A percentile compares a stretch with the other conserved stretches of the same genome.
Evolutionary conservation across 2,329 filamentous ascomycete species (phyloP).

Genomic region (Colletotrichum orchidophilum): DNA sequence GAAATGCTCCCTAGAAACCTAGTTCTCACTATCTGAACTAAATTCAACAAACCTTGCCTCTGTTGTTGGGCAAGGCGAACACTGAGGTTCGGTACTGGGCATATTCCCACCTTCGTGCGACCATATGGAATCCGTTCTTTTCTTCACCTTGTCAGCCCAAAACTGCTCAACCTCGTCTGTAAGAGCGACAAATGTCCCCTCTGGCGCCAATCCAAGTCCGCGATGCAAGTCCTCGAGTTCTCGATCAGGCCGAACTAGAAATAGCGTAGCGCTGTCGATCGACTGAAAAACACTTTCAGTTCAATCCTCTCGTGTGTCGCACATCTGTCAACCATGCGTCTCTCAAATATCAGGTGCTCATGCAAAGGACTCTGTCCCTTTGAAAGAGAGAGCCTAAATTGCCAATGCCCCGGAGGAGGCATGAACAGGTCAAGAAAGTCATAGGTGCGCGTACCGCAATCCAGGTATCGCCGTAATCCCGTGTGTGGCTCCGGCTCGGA

Average conservation of each 20-base stretch:
- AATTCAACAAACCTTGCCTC: too few relatives aligned
- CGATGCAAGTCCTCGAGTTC: neutral
- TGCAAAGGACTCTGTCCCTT: neutral
- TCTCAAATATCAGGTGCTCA: neutral
- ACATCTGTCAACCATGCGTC: neutral
- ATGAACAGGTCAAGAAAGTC: constrained; percentile 2
- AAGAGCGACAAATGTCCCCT: neutral
- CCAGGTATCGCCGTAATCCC: neutral
- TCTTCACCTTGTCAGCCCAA: neutral
- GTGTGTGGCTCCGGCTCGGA: too few relatives aligned
- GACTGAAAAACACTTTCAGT: neutral
- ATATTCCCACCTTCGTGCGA: too few relatives aligned
- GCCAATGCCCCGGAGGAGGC: neutral
- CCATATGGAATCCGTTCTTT: too few relatives aligned
- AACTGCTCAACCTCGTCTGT: neutral
- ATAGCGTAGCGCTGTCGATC: neutral
- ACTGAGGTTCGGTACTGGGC: too few relatives aligned
- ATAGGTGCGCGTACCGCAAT: neutral
- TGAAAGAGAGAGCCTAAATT: neutral
- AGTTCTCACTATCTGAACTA: too few relatives aligned
- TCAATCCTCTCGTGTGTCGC: accelerated
- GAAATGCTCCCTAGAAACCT: too few relatives aligned
- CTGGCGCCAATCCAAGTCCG: neutral
- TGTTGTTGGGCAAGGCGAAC: too few relatives aligned
- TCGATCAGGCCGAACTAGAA: neutral